These are phyloP conservation scores for Pseudogymnoascus sp. DNA, from an alignment of 2,329 filamentous ascomycete genomes.

Conservation along the genomic window DNA sequence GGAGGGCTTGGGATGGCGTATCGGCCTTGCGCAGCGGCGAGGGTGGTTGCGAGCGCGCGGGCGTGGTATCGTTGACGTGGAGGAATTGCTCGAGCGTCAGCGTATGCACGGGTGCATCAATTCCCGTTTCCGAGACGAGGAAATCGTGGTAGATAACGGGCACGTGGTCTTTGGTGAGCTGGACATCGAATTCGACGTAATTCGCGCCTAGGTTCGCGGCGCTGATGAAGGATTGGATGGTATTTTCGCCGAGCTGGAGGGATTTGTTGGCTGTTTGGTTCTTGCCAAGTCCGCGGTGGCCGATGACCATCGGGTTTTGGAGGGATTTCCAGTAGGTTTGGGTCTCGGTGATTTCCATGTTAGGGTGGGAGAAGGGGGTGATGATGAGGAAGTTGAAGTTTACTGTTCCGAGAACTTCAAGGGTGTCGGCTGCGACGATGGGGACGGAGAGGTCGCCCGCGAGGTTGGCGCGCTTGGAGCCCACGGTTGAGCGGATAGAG, in stretches of 20 bases:
- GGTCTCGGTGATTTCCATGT: constrained; percentile 82
- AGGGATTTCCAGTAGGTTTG: constrained; percentile 97
- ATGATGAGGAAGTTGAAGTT: constrained; percentile 97
- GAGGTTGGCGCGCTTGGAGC: constrained; percentile 79
- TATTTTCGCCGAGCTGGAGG: constrained; percentile 93
- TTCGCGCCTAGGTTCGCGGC: constrained; percentile 84
- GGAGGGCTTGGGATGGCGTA: constrained; percentile 17
- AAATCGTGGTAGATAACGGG: constrained; percentile 99
- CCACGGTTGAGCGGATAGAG: constrained; percentile 73
- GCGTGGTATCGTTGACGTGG: constrained; percentile 54
- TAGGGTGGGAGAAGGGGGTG: constrained; percentile 87
- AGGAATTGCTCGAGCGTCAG: constrained; percentile 93
- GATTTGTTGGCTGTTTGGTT: constrained; percentile 78
- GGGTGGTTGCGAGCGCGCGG: constrained; percentile 34
- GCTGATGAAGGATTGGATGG: constrained; percentile 88
- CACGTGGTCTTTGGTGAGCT: constrained; percentile 96
- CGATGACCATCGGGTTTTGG: constrained; percentile 74
- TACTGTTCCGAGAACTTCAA: constrained; percentile 88
- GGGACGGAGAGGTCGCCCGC: constrained; percentile 90
- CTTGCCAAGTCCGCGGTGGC: constrained; percentile 74
- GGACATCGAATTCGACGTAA: constrained; percentile 76
- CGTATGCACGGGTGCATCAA: constrained; percentile 92
- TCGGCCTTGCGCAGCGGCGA: constrained; percentile 33
- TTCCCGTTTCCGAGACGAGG: constrained; percentile 91
- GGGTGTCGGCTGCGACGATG: constrained; percentile 69